Evolutionary conservation across 2,329 filamentous ascomycete species (phyloP), one percentile per base, ranked within the genome.

Genomic region (Penicillium sp.): DNA sequence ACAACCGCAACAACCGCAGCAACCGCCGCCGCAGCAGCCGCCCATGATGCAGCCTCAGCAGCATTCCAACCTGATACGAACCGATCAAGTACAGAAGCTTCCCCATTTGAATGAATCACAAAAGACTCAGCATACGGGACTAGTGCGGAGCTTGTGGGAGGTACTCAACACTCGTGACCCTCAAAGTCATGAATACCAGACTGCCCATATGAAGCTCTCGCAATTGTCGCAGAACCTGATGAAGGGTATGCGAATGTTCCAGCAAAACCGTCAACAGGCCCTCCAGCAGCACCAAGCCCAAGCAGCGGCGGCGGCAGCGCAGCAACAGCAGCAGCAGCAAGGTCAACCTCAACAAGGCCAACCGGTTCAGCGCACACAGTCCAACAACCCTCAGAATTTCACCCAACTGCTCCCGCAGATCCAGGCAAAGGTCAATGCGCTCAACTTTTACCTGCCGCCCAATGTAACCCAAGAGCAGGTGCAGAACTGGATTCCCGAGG

Each of bases 111-210:
- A 66, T 51, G 76, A 79, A 7, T 66, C 75, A 42, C 74, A 78
- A 56, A 83, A 82, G 66, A 65, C 72, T 39, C 74, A 78, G 54
- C 81, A 81, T 58, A 76, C 76, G 48, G 66, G 73, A 42, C 69
- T 76, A 18, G 73, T 83, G 52, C 71, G 73, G 48, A 74, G 70
- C 51, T 70, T 80, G 43, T 83, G 79, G 79, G 72, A 74, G 28
- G 64, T 73, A 29, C 68, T 79, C 43, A 74, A 79, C 50, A 72
- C 60, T 37, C 72, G 73, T 36, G 70, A 77, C 9, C 66, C 68
- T 32, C 74, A 75, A 45, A 77, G 71, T 44, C 60, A 68, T 1
- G 74, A 79, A 49, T 75, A 79, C 55, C 70, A 71, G 47, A 66
- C 68, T 37, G 78, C 76, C 9, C 73, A 76, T 43, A 65, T 70